Conservation (phyloP, 306 rosid species). For the Hylodesmum podocarpum region DNA sequence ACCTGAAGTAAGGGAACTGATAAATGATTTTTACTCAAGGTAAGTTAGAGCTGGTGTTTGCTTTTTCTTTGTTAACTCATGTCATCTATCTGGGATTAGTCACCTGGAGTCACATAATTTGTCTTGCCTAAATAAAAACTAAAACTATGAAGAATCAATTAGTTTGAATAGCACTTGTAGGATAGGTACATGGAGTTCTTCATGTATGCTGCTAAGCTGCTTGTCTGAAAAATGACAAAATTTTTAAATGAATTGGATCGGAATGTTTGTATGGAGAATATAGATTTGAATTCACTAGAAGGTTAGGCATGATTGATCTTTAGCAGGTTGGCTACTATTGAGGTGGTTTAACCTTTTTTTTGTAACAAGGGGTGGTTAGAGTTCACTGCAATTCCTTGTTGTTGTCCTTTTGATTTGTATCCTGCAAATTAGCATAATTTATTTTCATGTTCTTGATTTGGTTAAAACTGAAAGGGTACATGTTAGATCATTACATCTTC, state of each 20-base stretch:
- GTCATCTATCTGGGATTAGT: not conserved
- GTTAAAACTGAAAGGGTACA: not conserved
- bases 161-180: constrained; percentile 2
- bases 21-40: constrained; percentile 96
- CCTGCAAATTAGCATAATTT: constrained; percentile 5
- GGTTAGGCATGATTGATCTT: not conserved
- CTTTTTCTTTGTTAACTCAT: not conserved
- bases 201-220: not conserved
- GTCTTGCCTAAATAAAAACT: not conserved
- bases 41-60: constrained; percentile 36
- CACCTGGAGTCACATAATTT: not conserved
- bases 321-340: not conserved
- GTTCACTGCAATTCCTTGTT: not conserved
- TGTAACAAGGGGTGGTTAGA: not conserved
- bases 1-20: constrained; percentile 95
- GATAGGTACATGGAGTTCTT: not conserved
- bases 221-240: not conserved
- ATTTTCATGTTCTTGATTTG: not conserved
- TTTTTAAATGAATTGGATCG: not conserved
- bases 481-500: not conserved
- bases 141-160: not conserved
- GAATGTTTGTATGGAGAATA: constrained; percentile 13
- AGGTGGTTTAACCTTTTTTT: no score
- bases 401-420: constrained; percentile 12
- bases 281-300: constrained; percentile 1